A percentile compares a stretch with the other conserved stretches of the same genome.
These are phyloP conservation scores for Nakaseomyces bracarensis DNA, from an alignment of 1,139 yeast species.

Conservation along the genomic window DNA sequence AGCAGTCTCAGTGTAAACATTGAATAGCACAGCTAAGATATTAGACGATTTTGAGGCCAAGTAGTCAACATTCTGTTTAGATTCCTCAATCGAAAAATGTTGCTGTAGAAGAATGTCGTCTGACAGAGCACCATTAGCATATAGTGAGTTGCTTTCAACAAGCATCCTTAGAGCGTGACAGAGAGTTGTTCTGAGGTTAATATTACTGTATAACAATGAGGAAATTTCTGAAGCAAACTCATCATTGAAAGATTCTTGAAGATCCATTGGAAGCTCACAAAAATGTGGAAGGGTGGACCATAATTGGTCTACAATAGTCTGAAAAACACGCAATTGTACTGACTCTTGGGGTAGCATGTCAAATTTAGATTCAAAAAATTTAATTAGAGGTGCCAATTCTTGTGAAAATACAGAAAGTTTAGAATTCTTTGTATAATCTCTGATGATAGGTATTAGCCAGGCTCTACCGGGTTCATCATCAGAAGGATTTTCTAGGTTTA, in stretches of 20 bases:
- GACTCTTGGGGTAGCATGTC: slow-evolving; percentile 40
- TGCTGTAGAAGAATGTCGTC: slow-evolving; percentile 53
- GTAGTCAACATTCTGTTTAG: slow-evolving; percentile 51
- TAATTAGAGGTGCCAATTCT: slow-evolving; percentile 60
- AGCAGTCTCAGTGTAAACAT: slow-evolving; percentile 78
- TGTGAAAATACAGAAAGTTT: slow-evolving; percentile 53
- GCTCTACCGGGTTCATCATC: slow-evolving; percentile 67
- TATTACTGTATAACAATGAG: slow-evolving; percentile 64
- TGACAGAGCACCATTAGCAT: slow-evolving; percentile 50
- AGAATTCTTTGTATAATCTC: slow-evolving; percentile 76
- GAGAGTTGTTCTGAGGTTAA: slow-evolving; percentile 64
- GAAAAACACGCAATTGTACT: slow-evolving; percentile 63
- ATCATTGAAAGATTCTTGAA: slow-evolving; percentile 54
- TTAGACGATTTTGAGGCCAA: slow-evolving; percentile 62
- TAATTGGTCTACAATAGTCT: slow-evolving; percentile 79
- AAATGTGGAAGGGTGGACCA: slow-evolving; percentile 90
- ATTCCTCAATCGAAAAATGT: slow-evolving; percentile 49
- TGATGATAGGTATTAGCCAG: slow-evolving; percentile 86
- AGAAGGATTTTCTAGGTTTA: slow-evolving; percentile 53
- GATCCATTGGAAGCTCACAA: slow-evolving; percentile 78
- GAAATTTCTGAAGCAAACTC: slow-evolving; percentile 71
- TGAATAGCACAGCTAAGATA: slow-evolving; percentile 76
- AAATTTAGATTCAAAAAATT: slow-evolving; percentile 42
- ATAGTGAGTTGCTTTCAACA: slow-evolving; percentile 67
- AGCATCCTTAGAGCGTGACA: slow-evolving; percentile 74